Percentiles rank a stretch among this genome's conserved stretches.
Evolutionary conservation across 768 basidiomycete genomes (phyloP).

Genomic region (Pisolithus albus): DNA sequence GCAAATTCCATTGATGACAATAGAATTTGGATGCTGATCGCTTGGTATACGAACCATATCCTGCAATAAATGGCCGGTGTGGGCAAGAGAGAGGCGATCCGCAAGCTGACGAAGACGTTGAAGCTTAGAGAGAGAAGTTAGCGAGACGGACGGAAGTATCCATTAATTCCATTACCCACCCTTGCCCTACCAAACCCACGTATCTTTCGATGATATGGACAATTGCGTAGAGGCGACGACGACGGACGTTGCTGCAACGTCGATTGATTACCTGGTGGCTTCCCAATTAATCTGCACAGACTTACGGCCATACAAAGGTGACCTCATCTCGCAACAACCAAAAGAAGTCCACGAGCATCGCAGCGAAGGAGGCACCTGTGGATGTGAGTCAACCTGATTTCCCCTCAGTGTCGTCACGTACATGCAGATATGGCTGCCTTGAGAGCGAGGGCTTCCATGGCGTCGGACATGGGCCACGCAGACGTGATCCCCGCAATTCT

Average conservation of each 20-base stretch:
- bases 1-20: conserved; percentile 5
- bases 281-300: background rate
- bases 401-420: background rate
- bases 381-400: background rate
- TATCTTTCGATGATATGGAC: conserved; percentile 11
- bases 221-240: conserved; percentile 4
- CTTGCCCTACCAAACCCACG: conserved; percentile 10
- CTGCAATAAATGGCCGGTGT: conserved; percentile 7
- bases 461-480: background rate
- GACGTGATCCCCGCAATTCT: background rate
- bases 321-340: conserved; percentile 11
- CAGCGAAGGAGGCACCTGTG: conserved; percentile 5
- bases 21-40: conserved; percentile 7
- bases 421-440: conserved; percentile 10
- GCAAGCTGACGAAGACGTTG: conserved; percentile 13
- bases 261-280: background rate
- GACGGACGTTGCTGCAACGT: conserved; percentile 5
- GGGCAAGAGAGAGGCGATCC: conserved; percentile 10
- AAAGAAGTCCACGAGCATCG: conserved; percentile 13
- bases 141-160: background rate
- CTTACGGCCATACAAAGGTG: conserved; percentile 18
- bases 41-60: conserved; percentile 13
- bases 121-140: conserved; percentile 6
- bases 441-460: background rate
- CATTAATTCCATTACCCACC: conserved; percentile 6